Percentiles rank a stretch among this genome's conserved stretches.
Conservation (phyloP, 768 basidiomycete species). For the Amanita jacksonii region DNA sequence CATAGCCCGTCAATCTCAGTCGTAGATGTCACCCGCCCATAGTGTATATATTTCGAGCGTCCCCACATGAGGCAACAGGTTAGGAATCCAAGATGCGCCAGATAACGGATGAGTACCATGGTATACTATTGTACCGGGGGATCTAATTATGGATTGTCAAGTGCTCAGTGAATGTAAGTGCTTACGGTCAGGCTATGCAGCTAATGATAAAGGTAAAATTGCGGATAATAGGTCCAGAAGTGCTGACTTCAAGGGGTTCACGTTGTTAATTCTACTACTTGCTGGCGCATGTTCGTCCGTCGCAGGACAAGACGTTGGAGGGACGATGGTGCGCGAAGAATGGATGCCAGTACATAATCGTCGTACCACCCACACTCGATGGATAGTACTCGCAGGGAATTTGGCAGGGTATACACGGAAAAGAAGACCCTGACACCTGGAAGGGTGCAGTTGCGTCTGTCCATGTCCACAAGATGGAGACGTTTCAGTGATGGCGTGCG, state of each 20-base stretch:
- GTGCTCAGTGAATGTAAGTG: no score
- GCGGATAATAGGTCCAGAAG: no score
- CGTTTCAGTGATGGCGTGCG: slow-evolving; percentile 36
- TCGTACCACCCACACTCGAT: slow-evolving; percentile 42
- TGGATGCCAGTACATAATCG: slow-evolving; percentile 27
- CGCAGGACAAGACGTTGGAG: slow-evolving; percentile 23
- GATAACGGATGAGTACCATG: no score
- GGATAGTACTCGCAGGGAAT: slow-evolving; percentile 27
- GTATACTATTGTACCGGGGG: no score
- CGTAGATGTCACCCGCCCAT: no score
- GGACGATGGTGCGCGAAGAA: slow-evolving; percentile 23
- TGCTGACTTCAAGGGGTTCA: no score
- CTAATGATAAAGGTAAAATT: background rate
- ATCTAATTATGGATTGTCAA: no score
- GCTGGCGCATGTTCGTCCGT: background rate
- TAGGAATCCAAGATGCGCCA: no score
- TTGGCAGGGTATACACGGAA: slow-evolving; percentile 31
- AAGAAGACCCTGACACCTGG: slow-evolving; percentile 38
- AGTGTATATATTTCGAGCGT: no score
- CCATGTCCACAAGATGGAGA: slow-evolving; percentile 39
- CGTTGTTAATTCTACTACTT: background rate
- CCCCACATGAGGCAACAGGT: no score
- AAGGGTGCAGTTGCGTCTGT: slow-evolving; percentile 28
- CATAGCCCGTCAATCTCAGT: no score
- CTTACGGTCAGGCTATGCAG: no score